A percentile compares a stretch with the other conserved stretches of the same genome.
Evolutionary conservation across 441 rosid genomes (phyloP).

Genomic region (Metrosideros polymorpha): DNA sequence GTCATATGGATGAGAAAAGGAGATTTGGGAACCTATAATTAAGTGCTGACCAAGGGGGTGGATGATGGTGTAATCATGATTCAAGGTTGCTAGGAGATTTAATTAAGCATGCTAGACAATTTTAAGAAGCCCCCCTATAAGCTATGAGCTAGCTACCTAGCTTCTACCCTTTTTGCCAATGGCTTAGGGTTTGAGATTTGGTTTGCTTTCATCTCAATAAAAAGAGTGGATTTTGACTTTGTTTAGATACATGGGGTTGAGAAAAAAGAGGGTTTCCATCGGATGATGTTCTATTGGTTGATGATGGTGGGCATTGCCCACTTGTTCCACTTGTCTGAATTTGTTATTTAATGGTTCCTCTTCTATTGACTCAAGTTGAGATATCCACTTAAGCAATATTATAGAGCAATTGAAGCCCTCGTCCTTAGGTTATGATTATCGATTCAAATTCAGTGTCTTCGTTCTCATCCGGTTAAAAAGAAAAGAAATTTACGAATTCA

Average conservation of each 20-base stretch:
- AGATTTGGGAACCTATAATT: background rate
- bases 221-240: slow-evolving; percentile 8
- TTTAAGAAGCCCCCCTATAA: background rate
- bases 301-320: slow-evolving; percentile 9
- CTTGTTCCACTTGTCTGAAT: background rate
- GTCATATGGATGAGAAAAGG: background rate
- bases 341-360: background rate
- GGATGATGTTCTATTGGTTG: slow-evolving; percentile 7
- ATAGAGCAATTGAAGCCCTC: background rate
- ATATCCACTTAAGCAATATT: background rate
- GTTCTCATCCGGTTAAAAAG: background rate
- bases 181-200: slow-evolving; percentile 1
- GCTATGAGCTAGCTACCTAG: background rate
- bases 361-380: background rate
- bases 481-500: background rate
- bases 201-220: background rate
- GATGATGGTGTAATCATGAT: background rate
- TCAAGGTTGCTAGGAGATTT: background rate
- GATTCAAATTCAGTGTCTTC: background rate
- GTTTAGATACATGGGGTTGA: background rate
- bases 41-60: background rate
- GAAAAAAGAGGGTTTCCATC: background rate
- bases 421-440: background rate
- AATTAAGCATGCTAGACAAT: background rate
- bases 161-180: background rate